Conservation (phyloP, 192 early-diverging fungal species). For the Endogone sp. region DNA sequence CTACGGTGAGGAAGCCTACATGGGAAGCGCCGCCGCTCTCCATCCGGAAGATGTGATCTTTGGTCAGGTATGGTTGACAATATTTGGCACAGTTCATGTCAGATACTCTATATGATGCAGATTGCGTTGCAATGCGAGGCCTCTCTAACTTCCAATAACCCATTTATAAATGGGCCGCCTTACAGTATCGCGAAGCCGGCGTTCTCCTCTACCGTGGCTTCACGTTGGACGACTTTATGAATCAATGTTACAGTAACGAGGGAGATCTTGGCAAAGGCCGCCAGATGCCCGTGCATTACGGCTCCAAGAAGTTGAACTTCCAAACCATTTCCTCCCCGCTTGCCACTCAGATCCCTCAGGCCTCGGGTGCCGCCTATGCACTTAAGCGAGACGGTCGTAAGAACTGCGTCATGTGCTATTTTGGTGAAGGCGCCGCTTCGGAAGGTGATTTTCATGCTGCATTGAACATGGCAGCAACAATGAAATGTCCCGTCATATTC, state of each 20-base stretch:
- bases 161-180: too few relatives aligned
- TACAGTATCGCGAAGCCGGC: conserved; percentile 93
- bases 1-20: conserved; percentile 96
- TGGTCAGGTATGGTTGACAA: conserved; percentile 61
- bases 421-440: conserved; percentile 96
- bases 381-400: conserved; percentile 77
- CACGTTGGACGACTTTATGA: conserved; percentile 90
- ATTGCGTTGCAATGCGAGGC: too few relatives aligned
- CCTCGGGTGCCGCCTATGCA: conserved; percentile 91
- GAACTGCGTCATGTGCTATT: conserved; percentile 88
- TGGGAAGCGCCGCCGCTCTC: conserved; percentile 89
- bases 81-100: too few relatives aligned
- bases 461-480: conserved; percentile 94
- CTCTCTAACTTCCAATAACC: too few relatives aligned
- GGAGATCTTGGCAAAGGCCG: conserved; percentile 89
- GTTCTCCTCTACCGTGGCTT: conserved; percentile 95
- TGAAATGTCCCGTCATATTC: conserved; percentile 88
- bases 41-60: conserved; percentile 84
- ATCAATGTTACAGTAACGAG: conserved; percentile 94
- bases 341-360: conserved; percentile 98
- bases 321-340: conserved; percentile 97
- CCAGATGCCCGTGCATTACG: conserved; percentile 99
- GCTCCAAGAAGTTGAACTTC: conserved; percentile 77
- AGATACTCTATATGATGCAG: too few relatives aligned
- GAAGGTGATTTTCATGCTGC: conserved; percentile 99